Percentiles rank a stretch among this genome's conserved stretches.
phyloP scores from a whole-genome alignment of 139 green algal species.

The Micractinium sp. region DNA sequence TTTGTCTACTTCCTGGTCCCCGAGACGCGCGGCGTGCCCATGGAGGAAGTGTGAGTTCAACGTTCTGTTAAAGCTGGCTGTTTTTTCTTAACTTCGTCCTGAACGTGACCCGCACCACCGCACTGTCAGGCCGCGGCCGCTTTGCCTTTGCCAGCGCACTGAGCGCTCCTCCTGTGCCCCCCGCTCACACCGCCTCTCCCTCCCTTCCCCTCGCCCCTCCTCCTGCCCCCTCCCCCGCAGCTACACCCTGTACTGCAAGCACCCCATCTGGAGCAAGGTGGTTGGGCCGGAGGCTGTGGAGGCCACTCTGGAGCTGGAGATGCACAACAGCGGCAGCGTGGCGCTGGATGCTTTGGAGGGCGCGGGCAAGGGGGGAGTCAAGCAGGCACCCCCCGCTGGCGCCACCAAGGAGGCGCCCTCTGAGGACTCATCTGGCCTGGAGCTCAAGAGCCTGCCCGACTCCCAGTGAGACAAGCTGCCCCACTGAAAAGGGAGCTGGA shows the following conservation, averaged over 20 bases:
- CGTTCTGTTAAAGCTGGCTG: no score
- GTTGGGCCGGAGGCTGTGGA: not conserved
- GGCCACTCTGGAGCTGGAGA: not conserved
- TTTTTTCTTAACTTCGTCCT: no score
- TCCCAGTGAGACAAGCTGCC: no score
- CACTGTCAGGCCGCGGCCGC: not conserved
- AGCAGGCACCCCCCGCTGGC: not conserved
- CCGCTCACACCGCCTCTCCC: not conserved
- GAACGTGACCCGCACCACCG: no score
- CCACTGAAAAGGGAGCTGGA: no score
- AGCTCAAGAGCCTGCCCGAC: no score
- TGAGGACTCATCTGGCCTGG: not conserved
- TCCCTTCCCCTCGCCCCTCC: no score
- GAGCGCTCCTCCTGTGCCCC: no score
- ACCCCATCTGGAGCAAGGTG: slow-evolving; percentile 18
- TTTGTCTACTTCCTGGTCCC: slow-evolving; percentile 26
- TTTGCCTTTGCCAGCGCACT: not conserved
- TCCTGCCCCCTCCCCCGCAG: not conserved
- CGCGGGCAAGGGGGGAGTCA: not conserved
- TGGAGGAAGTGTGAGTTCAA: slow-evolving; percentile 22
- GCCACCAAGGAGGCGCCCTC: not conserved
- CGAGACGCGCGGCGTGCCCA: slow-evolving; percentile 21
- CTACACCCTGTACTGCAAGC: slow-evolving; percentile 27
- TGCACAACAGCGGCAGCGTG: not conserved
- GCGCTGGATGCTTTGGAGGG: not conserved